Evolutionary conservation across 352 stramenopile species (phyloP), one percentile per base, ranked within the genome.

Genomic region (Phytophthora gonapodyides): DNA sequence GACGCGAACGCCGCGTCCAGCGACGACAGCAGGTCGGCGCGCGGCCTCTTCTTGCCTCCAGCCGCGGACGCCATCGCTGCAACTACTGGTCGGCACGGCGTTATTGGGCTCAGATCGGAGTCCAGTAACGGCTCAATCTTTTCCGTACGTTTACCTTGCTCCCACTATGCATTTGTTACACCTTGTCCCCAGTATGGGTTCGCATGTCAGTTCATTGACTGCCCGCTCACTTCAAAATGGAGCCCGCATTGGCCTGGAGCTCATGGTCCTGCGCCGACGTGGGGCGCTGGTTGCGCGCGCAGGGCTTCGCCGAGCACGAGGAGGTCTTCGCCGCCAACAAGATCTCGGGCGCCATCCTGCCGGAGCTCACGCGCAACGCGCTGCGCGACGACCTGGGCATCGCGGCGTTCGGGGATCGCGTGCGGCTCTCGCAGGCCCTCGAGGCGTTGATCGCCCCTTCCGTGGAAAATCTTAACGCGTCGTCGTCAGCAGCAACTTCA

Each of bases 1-100:
- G 61, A 64, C 48, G 78, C 78, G 45, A 93, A 93, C 15, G 77
- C 79, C 24, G 80, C 84, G 55, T 93, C 84, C 41, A 93, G 73
- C 45, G 84, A 90, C 57, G 84, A 83, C 16, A 93, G 64, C n/a
- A 91, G 67, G 64, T 93, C 84, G n/a, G 61, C 71, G 31, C 75
- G 75, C 61, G 80, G 79, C 12, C 80, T 79, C 75, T 92, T 92
- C 73, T 88, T 88, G 21, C 10, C 55, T 10, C 41, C 47, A 17
- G 65, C 46, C 33, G 61, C 57, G 0, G 43, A 51, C 33, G 50
- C 61, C 73, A 78, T 79, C 27, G 46, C 51, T 33, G 21, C 10
- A 44, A 31, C 17, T 60, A 63, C 57, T 31, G 27, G 45, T 62
- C 33, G 60, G 10, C 8, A 24, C 53, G 37, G 9, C 7, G 21